Evolutionary conservation across 805 yeast species (phyloP).

Genomic region (Dipodascopsis uninucleata): DNA sequence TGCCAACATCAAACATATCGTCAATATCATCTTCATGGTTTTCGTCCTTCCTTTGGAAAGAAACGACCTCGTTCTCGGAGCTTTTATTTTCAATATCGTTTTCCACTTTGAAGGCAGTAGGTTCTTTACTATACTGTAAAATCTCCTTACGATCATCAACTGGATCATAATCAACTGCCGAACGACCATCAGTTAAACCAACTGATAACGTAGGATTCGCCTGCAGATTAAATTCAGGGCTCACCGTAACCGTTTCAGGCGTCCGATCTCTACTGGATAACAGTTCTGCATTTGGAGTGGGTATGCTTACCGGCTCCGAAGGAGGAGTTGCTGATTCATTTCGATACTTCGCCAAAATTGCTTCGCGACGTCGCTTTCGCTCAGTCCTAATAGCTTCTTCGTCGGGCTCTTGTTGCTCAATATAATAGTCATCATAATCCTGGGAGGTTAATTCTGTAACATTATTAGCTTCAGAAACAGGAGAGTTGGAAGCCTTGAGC

Average conservation of each 20-base stretch:
- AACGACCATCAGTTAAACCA: constrained; percentile 2
- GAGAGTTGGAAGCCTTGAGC: too few species aligned
- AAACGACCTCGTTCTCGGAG: background rate
- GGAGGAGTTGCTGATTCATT: background rate
- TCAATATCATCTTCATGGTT: constrained; percentile 26
- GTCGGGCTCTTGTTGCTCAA: constrained; percentile 8
- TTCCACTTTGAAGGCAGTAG: too few species aligned
- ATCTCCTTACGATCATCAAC: constrained; percentile 6
- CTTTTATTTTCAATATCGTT: constrained; percentile 12
- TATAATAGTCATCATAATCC: too few species aligned
- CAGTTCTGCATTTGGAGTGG: too few species aligned
- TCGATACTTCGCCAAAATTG: constrained; percentile 15
- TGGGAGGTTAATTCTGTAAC: too few species aligned
- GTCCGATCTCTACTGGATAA: too few species aligned
- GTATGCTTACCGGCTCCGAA: background rate
- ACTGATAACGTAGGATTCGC: too few species aligned
- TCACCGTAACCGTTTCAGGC: constrained; percentile 1
- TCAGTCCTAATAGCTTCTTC: constrained; percentile 30
- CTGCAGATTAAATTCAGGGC: too few species aligned
- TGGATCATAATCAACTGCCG: constrained; percentile 12
- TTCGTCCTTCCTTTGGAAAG: background rate
- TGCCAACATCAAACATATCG: constrained; percentile 34
- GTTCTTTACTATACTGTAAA: too few species aligned
- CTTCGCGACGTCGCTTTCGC: constrained; percentile 27
- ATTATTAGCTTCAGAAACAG: too few species aligned